Conservation (phyloP, 1,139 yeast species). For the Diutina pseudorugosa region DNA sequence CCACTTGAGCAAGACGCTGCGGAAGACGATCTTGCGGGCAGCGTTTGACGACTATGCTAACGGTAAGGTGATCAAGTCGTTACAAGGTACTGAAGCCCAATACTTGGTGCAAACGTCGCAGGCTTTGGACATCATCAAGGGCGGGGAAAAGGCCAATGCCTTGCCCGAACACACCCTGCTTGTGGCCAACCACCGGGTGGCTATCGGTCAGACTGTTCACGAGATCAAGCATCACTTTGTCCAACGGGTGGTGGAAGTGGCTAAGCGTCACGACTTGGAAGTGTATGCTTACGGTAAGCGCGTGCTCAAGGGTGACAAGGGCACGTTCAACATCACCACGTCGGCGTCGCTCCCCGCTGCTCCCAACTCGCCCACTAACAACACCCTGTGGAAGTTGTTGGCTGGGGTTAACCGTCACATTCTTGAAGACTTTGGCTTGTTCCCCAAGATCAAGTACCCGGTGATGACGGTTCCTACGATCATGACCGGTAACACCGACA, state of each 20-base stretch:
- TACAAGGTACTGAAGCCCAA: conserved; percentile 5
- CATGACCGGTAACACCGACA: conserved; percentile 4
- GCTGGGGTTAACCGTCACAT: conserved; percentile 34
- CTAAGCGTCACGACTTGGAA: background rate
- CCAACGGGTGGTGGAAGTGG: background rate
- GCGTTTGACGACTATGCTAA: conserved; percentile 9
- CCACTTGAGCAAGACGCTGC: conserved; percentile 6
- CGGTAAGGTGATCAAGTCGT: conserved; percentile 6
- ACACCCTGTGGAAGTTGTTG: conserved; percentile 27
- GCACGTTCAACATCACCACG: background rate
- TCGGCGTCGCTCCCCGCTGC: conserved; percentile 16
- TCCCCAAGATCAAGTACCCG: background rate
- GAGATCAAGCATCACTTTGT: background rate
- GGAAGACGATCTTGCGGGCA: conserved; percentile 8
- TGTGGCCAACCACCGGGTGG: conserved; percentile 6
- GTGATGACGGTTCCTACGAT: background rate
- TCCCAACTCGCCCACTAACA: conserved; percentile 24
- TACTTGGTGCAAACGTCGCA: conserved; percentile 6
- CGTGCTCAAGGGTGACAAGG: background rate
- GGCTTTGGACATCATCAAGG: conserved; percentile 5
- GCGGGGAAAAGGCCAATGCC: conserved; percentile 6
- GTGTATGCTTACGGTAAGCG: background rate
- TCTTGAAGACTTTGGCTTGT: conserved; percentile 17
- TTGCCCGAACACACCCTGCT: conserved; percentile 5
- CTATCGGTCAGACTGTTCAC: conserved; percentile 3